Evolutionary conservation across 139 green algal genomes (phyloP), one percentile per base, ranked within the genome.

Genomic region (Spirogloea muscicola): DNA sequence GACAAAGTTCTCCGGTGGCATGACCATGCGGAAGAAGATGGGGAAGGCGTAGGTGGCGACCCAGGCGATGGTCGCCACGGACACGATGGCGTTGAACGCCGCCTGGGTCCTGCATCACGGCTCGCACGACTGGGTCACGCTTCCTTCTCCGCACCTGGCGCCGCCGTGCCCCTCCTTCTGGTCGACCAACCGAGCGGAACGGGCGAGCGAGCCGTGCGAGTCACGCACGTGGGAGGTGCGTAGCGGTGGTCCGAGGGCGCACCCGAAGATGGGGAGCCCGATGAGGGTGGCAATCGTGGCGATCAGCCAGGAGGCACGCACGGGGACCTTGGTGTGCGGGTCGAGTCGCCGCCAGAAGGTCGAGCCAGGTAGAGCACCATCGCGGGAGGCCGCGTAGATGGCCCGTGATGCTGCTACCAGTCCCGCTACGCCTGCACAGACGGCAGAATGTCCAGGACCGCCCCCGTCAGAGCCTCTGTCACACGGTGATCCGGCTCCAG

Each of bases 251-350:
- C n/a, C n/a, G n/a, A n/a, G n/a, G n/a, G n/a, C n/a, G n/a, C n/a
- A n/a, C n/a, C n/a, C n/a, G 44, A 76, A 76, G 31, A 38, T 70
- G 33, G 68, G 68, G 10, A 76, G 25, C 3, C 68, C 68, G 1
- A 76, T 6, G 10, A 0, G 2, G 27, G 31, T 25, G 7, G 68
- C 68, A 29, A 66, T 55, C 49, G 27, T 31, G 29, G 49, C 59
- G 34, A 43, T 34, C 18, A 76, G 68, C 68, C 68, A 76, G 25
- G 49, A 16, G 41, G 68, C 68, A 4, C 44, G 33, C 9, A 76
- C 49, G 4, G 68, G 68, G n/a, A 76, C 31, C 21, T 38, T 33
- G 37, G 33, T 27, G 13, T 16, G 34, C 33, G 7, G 5, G 3
- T 41, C 34, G 27, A 76, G 18, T 3, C 10, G 34, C 13, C 68